Conservation (phyloP, 2,329 filamentous ascomycete genomes). For the Escovopsis weberi region DNA sequence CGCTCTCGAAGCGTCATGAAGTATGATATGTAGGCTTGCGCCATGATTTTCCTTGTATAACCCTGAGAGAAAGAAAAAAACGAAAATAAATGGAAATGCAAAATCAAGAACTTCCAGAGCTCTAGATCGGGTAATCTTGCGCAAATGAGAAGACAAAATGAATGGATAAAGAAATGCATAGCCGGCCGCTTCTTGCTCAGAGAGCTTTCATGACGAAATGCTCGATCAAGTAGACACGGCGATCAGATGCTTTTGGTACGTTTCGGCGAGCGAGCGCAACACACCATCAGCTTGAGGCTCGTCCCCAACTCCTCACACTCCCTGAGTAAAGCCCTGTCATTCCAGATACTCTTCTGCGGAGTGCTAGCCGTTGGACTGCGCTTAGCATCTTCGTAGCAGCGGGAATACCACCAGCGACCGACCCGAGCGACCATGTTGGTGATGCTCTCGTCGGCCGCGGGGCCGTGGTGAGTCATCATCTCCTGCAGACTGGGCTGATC, state of each 20-base stretch:
- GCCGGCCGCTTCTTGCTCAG: too few species aligned
- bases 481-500: constrained; percentile 48
- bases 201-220: too few species aligned
- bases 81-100: too few species aligned
- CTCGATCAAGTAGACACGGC: too few species aligned
- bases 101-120: too few species aligned
- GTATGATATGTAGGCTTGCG: too few species aligned
- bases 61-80: too few species aligned
- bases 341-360: constrained; percentile 52
- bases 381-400: constrained; percentile 69
- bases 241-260: constrained; percentile 33
- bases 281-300: constrained; percentile 80
- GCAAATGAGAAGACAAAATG: neutral
- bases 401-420: constrained; percentile 90
- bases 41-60: too few species aligned
- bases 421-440: constrained; percentile 86
- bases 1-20: too few species aligned
- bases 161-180: neutral
- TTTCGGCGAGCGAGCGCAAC: constrained; percentile 72
- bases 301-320: constrained; percentile 83
- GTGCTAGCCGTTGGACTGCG: constrained; percentile 20
- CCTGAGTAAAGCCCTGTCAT: constrained; percentile 54
- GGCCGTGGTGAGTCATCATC: constrained; percentile 56
- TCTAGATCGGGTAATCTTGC: too few species aligned
- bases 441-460: constrained; percentile 66